Evolutionary conservation across 1,139 yeast species (phyloP).

Genomic region (Saccharomyces hybrid): DNA sequence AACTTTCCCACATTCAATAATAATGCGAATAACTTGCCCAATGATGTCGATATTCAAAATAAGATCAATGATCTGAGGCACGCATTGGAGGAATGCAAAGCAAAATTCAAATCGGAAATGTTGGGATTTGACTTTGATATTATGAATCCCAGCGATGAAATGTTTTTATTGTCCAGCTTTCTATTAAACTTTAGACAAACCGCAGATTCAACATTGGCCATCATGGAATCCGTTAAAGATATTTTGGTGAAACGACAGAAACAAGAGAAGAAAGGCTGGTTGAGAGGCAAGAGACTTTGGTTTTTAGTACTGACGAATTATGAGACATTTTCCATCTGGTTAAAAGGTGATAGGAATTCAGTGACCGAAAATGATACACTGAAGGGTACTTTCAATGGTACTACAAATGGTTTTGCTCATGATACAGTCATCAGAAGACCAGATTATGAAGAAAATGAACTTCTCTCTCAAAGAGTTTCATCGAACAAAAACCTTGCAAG

Average conservation of each 20-base stretch:
- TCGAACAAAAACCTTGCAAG: constrained; percentile 3
- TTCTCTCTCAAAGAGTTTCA: constrained; percentile 18
- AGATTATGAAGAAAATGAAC: constrained; percentile 22
- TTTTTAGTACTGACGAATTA: constrained; percentile 34
- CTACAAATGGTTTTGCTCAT: constrained; percentile 11
- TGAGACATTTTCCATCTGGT: constrained; percentile 33
- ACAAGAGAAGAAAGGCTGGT: constrained; percentile 33
- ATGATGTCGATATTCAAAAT: constrained; percentile 27
- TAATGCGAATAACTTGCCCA: constrained; percentile 15
- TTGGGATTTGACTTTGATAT: constrained; percentile 26
- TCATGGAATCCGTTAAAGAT: constrained; percentile 32
- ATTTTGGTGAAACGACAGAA: constrained; percentile 31
- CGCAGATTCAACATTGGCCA: constrained; percentile 30
- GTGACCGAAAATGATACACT: constrained; percentile 33
- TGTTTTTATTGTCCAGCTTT: constrained; percentile 43
- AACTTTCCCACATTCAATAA: constrained; percentile 8
- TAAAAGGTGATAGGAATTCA: constrained; percentile 22
- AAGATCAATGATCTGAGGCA: constrained; percentile 25
- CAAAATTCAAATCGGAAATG: constrained; percentile 30
- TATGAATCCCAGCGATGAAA: constrained; percentile 41
- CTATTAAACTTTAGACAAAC: constrained; percentile 41
- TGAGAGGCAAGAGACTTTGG: constrained; percentile 39
- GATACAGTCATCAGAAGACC: constrained; percentile 21
- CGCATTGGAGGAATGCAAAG: constrained; percentile 34
- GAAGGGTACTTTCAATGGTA: constrained; percentile 26